phyloP scores from a whole-genome alignment of 2,329 filamentous ascomycete genomes.

The Fonsecaea erecta region DNA sequence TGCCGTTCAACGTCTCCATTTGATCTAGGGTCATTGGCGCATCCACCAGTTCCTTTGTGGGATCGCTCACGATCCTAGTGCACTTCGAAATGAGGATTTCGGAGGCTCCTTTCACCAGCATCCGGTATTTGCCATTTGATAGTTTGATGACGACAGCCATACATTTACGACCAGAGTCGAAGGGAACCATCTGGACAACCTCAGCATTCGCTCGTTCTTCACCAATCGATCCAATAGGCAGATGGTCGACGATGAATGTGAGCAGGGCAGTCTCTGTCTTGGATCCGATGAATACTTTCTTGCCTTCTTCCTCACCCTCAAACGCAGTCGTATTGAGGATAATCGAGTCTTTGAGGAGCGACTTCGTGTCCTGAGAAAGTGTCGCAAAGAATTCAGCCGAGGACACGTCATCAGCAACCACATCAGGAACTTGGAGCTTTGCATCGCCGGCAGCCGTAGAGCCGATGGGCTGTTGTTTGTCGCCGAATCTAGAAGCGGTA shows the following conservation, averaged over 20 bases:
- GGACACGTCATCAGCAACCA: slow-evolving; percentile 53
- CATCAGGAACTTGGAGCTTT: slow-evolving; percentile 21
- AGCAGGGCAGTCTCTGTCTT: slow-evolving; percentile 79
- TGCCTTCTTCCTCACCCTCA: slow-evolving; percentile 66
- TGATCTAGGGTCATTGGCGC: slow-evolving; percentile 61
- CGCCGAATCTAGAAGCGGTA: slow-evolving; percentile 50
- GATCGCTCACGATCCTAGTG: slow-evolving; percentile 62
- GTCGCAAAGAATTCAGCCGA: slow-evolving; percentile 59
- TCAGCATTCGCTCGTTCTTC: slow-evolving; percentile 67
- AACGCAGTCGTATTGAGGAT: slow-evolving; percentile 72
- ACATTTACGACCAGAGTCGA: slow-evolving; percentile 70
- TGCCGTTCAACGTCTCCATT: slow-evolving; percentile 62
- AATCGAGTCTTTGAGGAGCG: slow-evolving; percentile 66
- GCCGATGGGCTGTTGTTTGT: slow-evolving; percentile 43
- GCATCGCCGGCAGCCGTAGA: slow-evolving; percentile 39
- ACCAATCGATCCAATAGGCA: slow-evolving; percentile 66
- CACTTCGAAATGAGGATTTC: slow-evolving; percentile 56
- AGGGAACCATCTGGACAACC: slow-evolving; percentile 59
- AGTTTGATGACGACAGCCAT: slow-evolving; percentile 69
- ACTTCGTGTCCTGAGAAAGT: slow-evolving; percentile 59
- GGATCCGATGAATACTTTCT: slow-evolving; percentile 69
- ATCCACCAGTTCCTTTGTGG: slow-evolving; percentile 58
- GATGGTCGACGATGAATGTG: slow-evolving; percentile 67
- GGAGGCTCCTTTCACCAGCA: slow-evolving; percentile 60
- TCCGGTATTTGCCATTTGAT: slow-evolving; percentile 59